A percentile compares a stretch with the other conserved stretches of the same genome.
Conservation (phyloP, 1,284 basidiomycete genomes). For the Trichosporon ovoides region DNA sequence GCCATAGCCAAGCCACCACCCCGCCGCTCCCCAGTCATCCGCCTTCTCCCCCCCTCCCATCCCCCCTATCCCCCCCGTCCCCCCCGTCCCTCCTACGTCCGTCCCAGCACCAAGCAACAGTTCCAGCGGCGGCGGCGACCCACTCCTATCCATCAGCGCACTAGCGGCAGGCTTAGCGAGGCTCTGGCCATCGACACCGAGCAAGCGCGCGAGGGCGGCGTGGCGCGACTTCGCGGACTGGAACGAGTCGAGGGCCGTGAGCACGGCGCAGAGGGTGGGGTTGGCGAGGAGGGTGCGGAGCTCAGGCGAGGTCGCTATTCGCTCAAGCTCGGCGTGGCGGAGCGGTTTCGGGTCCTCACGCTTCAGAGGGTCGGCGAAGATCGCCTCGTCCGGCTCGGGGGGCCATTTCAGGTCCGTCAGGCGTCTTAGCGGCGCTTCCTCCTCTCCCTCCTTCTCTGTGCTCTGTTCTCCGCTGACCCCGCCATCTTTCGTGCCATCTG, state of each 20-base stretch:
- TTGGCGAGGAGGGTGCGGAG: slow-evolving; percentile 35
- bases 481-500: too few relatives aligned
- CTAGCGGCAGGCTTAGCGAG: slow-evolving; percentile 25
- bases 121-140: slow-evolving; percentile 37
- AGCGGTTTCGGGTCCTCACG: slow-evolving; percentile 47
- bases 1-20: slow-evolving; percentile 35
- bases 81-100: neutral
- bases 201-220: slow-evolving; percentile 28
- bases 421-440: slow-evolving; percentile 13
- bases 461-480: too few relatives aligned
- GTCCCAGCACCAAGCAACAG: slow-evolving; percentile 23
- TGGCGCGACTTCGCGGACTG: slow-evolving; percentile 20
- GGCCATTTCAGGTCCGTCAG: slow-evolving; percentile 43
- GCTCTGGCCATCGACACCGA: slow-evolving; percentile 32
- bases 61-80: too few relatives aligned
- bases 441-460: too few relatives aligned
- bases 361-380: slow-evolving; percentile 42
- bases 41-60: too few relatives aligned
- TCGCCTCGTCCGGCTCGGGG: slow-evolving; percentile 38
- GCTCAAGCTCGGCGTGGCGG: slow-evolving; percentile 38
- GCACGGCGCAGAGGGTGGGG: slow-evolving; percentile 30
- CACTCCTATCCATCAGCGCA: slow-evolving; percentile 26
- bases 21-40: slow-evolving; percentile 22
- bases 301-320: slow-evolving; percentile 37
- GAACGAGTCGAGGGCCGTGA: slow-evolving; percentile 34